Base-by-base conservation (phyloP, 2,329 filamentous ascomycete genomes). In the Aspergillus phoenicis region DNA sequence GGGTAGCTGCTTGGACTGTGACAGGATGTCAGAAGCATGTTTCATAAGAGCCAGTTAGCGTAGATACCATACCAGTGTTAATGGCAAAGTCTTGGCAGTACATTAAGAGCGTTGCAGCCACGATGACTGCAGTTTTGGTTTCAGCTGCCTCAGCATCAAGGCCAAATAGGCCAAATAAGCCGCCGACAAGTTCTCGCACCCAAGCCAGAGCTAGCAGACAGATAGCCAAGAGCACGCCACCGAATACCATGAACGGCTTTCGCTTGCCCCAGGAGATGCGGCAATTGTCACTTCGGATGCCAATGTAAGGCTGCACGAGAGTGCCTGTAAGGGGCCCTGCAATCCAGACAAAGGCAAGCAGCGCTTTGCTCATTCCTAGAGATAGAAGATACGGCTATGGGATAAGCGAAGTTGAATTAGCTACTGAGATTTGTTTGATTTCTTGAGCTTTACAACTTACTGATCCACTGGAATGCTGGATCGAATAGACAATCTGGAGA, bases 11-110 rank as follows among this genome's bases (percentile, higher is more conserved):
- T 84, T 98, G 94, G 33, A 97, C 91, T 84, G 64, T 59, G 47
- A 51, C 8, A 30, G 26, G n/a, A 5, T 4, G 47, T 51, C 47
- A 51, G 47, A 8, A 17, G 8, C 8, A 63, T 13, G 5, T 13
- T 15, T 10, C 60, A 39, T 62, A 15, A 53, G 11, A n/a, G 17
- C 5, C 13, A 41, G 13, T n/a, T 8, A 13, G 36, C 10, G 26
- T 17, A 83, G 69, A 30, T 10, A 22, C 8, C 38, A n/a, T 78
- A 90, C 88, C 89, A 58, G 93, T 94, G 77, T 97, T 97, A 80
- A 98, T 94, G 69, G 93, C 87, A 75, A 97, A 95, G 75, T 98
- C 93, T 54, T 97, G 84, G 52, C 94, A 82, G 76, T 96, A 98
- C 67, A 98, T 90, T 79, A 92, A 89, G 26, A 92, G 72, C 4